Percentiles rank a stretch among this genome's conserved stretches.
phyloP scores from a whole-genome alignment of 2,329 filamentous ascomycete species.

The Trichoderma gracile region DNA sequence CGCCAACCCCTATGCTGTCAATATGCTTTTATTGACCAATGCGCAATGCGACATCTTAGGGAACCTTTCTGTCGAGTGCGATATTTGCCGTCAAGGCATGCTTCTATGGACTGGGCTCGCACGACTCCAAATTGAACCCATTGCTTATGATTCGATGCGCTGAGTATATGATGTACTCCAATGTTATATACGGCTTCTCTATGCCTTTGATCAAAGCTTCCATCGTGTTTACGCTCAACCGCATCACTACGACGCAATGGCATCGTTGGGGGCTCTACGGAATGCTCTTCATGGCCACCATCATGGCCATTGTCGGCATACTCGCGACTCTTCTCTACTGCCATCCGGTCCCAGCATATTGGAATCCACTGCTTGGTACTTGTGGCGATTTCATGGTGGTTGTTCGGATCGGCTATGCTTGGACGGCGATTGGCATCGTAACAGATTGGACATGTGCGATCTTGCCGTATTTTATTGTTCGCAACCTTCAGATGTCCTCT shows the following conservation, averaged over 20 bases:
- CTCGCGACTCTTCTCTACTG: not conserved
- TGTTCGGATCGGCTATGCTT: not conserved
- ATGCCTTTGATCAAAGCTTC: conserved; percentile 4
- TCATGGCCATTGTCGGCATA: not conserved
- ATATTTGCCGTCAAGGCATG: conserved; percentile 1
- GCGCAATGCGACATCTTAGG: not conserved
- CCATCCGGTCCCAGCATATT: not conserved
- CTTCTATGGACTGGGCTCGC: not conserved
- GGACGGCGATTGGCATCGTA: not conserved
- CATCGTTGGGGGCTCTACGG: conserved; percentile 1
- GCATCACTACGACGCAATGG: not conserved
- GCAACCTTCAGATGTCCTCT: not conserved
- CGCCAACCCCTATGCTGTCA: not conserved
- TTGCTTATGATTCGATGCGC: not conserved
- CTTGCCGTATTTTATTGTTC: not conserved
- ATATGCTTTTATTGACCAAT: not conserved
- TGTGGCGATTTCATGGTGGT: conserved; percentile 8
- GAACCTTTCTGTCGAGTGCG: not conserved
- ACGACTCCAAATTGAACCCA: not conserved
- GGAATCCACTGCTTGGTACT: not conserved
- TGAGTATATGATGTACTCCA: not conserved
- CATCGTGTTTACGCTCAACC: not conserved
- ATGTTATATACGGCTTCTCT: not conserved
- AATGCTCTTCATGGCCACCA: not conserved
- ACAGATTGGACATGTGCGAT: not conserved